Evolutionary conservation across 345 rosid species (phyloP), one percentile per base, ranked within the genome.

Genomic region (Eucalyptus albens): DNA sequence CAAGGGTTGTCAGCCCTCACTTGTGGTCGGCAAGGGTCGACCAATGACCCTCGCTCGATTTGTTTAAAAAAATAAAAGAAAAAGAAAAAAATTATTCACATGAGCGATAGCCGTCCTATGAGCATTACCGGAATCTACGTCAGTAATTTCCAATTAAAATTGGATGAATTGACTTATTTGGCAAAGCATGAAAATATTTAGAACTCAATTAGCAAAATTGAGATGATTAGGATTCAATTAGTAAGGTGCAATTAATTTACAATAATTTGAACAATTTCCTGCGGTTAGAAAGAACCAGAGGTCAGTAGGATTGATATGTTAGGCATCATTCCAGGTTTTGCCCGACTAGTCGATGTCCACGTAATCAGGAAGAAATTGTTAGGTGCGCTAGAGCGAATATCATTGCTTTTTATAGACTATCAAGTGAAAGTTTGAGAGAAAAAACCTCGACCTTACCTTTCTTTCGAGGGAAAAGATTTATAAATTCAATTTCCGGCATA

Each of bases 21-120:
- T 53, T 53, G 2, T 19, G 59, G 2, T 53, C 0, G 0, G 10
- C 26, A 53, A 53, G 59, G 59, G 11, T 53, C 26, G 5, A 53
- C 1, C 4, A 0, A 53, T 53, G 59, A 53, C 59, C 59, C 59
- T 53, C 2, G 0, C 59, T 53, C 59, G 1, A 4, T 53, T 53
- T 21, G 59, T 53, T 53, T 53, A 8, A 21, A 53, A 53, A 53
- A 19, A 53, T 2, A 3, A 53, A 21, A 19, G 10, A 7, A 53
- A 53, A 17, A 16, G 8, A 50, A 50, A 51, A 51, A 51, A 19
- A 53, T 21, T 53, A 21, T 53, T 21, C 26, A 53, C 5, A 53
- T 8, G 5, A 53, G 2, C 2, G 0, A 0, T 21, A 4, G 11
- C 26, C 11, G 0, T 53, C 59, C 0, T 53, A 53, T 2, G 0